Evolutionary conservation across 805 yeast genomes (phyloP).

Genomic region (Lipomyces lipofer): DNA sequence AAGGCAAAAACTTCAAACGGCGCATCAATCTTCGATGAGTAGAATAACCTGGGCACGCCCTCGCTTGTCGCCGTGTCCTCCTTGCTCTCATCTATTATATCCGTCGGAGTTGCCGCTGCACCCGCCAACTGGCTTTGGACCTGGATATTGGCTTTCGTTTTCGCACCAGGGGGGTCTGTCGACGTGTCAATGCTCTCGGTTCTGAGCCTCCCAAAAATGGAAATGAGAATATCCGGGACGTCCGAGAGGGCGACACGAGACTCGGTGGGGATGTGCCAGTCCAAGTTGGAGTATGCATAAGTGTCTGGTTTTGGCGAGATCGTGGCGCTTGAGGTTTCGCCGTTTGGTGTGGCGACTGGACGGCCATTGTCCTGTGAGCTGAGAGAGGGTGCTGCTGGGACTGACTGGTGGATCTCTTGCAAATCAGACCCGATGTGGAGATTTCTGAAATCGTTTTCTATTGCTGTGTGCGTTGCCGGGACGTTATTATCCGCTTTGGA

Average conservation of each 20-base stretch:
- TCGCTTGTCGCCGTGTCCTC: slow-evolving; percentile 3
- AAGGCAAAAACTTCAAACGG: slow-evolving; percentile 27
- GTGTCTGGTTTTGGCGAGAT: no score
- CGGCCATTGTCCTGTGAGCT: no score
- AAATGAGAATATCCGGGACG: slow-evolving; percentile 19
- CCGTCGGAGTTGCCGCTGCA: background rate
- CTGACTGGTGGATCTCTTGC: no score
- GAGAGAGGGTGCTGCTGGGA: no score
- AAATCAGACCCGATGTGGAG: no score
- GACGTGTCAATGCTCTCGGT: slow-evolving; percentile 4
- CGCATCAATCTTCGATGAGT: slow-evolving; percentile 17
- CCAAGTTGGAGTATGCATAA: no score
- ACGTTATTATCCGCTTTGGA: no score
- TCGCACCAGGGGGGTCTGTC: background rate
- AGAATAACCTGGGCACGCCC: slow-evolving; percentile 21
- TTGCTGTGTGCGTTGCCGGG: no score
- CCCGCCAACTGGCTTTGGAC: background rate
- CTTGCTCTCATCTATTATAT: background rate
- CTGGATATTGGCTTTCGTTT: background rate
- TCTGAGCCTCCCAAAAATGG: slow-evolving; percentile 20
- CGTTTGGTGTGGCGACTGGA: no score
- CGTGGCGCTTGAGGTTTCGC: no score
- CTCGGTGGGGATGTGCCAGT: slow-evolving; percentile 17
- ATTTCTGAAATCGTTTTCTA: no score
- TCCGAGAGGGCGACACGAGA: slow-evolving; percentile 11